These are phyloP conservation scores for Aureobasidium pullulans DNA, from an alignment of 2,329 filamentous ascomycete species.

Conservation along the genomic window DNA sequence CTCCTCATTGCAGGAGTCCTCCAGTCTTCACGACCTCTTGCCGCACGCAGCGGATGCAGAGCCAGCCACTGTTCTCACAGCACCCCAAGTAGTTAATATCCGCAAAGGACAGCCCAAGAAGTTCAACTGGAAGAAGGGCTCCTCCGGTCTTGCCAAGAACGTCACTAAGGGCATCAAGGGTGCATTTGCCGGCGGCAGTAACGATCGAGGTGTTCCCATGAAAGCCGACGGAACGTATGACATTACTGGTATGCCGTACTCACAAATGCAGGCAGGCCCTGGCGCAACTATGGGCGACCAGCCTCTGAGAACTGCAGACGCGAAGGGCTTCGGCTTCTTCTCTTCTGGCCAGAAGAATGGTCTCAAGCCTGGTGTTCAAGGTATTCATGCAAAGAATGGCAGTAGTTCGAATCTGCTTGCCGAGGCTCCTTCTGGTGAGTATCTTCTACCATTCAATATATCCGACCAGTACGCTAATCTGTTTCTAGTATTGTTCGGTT, in stretches of 20 bases:
- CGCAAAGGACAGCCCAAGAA: constrained; percentile 91
- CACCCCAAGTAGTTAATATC: constrained; percentile 92
- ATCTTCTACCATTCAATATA: background rate
- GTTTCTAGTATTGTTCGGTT: constrained; percentile 65
- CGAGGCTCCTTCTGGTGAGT: constrained; percentile 27
- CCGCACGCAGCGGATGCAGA: constrained; percentile 56
- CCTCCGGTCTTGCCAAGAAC: constrained; percentile 87
- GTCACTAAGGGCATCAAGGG: constrained; percentile 91
- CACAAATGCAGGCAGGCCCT: constrained; percentile 22
- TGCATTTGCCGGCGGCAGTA: constrained; percentile 58
- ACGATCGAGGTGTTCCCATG: constrained; percentile 16
- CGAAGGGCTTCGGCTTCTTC: constrained; percentile 28
- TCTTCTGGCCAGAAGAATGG: constrained; percentile 27
- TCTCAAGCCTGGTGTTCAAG: constrained; percentile 24
- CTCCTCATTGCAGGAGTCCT: constrained; percentile 8
- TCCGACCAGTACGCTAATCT: background rate
- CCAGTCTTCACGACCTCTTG: constrained; percentile 12
- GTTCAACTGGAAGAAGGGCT: constrained; percentile 98
- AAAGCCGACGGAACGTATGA: constrained; percentile 23
- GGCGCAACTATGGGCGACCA: constrained; percentile 17
- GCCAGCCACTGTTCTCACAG: constrained; percentile 51
- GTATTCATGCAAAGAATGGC: constrained; percentile 34
- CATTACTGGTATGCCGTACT: constrained; percentile 25
- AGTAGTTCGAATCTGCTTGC: constrained; percentile 37
- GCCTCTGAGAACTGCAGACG: constrained; percentile 14